Percentiles rank a stretch among this genome's conserved stretches.
phyloP scores from a whole-genome alignment of 768 basidiomycete species.

The Agrocybe praecox region DNA sequence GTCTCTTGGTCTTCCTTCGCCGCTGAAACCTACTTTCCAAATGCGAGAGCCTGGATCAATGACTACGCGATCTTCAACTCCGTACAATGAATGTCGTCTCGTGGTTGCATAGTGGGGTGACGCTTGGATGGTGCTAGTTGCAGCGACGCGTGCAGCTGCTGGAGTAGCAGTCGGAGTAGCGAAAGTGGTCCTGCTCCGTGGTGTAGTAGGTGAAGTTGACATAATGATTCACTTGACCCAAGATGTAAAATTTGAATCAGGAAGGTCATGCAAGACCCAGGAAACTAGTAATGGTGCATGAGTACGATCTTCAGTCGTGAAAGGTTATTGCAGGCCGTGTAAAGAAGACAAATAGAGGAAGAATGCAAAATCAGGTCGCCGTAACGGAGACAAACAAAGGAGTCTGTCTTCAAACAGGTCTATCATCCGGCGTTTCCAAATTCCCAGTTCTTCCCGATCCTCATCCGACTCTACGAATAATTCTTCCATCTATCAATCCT shows the following conservation, averaged over 20 bases:
- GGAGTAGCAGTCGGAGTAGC: conserved; percentile 49
- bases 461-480: no score
- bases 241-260: background rate
- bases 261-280: background rate
- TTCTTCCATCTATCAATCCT: no score
- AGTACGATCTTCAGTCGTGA: background rate
- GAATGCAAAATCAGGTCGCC: background rate
- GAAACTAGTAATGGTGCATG: background rate
- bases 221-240: conserved; percentile 16
- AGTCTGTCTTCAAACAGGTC: background rate
- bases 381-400: background rate
- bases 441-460: no score
- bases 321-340: background rate
- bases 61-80: conserved; percentile 93
- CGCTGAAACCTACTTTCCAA: conserved; percentile 98
- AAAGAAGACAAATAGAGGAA: background rate
- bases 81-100: conserved; percentile 91
- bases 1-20: conserved; percentile 88
- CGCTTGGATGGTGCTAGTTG: conserved; percentile 51
- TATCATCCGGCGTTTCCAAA: no score
- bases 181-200: conserved; percentile 37
- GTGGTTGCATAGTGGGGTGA: conserved; percentile 88
- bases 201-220: conserved; percentile 41
- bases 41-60: conserved; percentile 93
- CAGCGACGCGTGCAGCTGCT: conserved; percentile 51